phyloP scores from a whole-genome alignment of 345 rosid genomes.

The Noccaea bulbosa region DNA sequence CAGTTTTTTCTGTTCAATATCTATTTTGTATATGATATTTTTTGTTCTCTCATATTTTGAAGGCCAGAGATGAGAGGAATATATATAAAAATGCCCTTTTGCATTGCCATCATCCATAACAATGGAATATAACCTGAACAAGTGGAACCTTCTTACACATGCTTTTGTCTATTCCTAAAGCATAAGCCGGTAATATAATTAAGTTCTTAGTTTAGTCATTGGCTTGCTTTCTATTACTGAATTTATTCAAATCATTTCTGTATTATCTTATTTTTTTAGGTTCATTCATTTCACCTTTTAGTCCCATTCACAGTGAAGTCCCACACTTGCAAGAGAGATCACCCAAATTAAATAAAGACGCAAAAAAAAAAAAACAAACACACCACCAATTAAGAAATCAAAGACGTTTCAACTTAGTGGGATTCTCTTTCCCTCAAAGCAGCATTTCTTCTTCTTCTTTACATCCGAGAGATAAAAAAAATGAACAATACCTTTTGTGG shows the following conservation, averaged over 20 bases:
- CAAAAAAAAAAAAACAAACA: slow-evolving; percentile 3
- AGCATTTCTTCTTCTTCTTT: slow-evolving; percentile 43
- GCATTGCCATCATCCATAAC: slow-evolving; percentile 28
- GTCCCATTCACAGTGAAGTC: slow-evolving; percentile 35
- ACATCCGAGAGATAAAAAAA: slow-evolving; percentile 26
- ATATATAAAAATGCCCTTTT: slow-evolving; percentile 27
- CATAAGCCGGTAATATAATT: slow-evolving; percentile 27
- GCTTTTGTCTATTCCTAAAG: slow-evolving; percentile 31
- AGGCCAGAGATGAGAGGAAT: slow-evolving; percentile 24
- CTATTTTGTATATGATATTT: not conserved
- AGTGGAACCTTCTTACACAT: slow-evolving; percentile 42
- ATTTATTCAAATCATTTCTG: slow-evolving; percentile 5
- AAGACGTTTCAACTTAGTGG: slow-evolving; percentile 53
- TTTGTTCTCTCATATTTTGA: not conserved
- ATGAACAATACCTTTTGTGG: slow-evolving; percentile 55
- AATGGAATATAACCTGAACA: slow-evolving; percentile 33
- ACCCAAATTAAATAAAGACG: slow-evolving; percentile 30
- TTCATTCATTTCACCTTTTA: slow-evolving; percentile 23
- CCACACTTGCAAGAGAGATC: slow-evolving; percentile 39
- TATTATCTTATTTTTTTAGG: not conserved
- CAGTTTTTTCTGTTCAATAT: not conserved
- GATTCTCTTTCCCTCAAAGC: slow-evolving; percentile 69
- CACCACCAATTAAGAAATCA: slow-evolving; percentile 42
- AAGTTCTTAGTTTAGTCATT: slow-evolving; percentile 24
- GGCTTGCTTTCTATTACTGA: not conserved